These are phyloP conservation scores for Fusarium sp. DNA, from an alignment of 2,329 filamentous ascomycete genomes.

Conservation along the genomic window DNA sequence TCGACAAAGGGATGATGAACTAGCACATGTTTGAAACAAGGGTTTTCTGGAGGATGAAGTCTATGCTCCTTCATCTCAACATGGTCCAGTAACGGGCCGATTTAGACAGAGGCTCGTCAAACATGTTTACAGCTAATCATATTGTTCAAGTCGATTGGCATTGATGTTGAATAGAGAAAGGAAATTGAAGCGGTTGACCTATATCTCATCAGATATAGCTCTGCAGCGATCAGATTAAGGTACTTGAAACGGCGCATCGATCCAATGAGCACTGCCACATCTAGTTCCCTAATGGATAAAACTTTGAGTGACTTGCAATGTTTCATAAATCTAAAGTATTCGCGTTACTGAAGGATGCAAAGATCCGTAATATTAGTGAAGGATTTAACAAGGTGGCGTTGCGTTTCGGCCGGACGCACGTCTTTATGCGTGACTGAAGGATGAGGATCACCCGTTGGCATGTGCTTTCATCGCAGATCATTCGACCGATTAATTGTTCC, in stretches of 20 bases:
- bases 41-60: conserved; percentile 15
- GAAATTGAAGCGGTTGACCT: no score
- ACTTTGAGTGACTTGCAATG: neutral
- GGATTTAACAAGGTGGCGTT: conserved; percentile 21
- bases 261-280: neutral
- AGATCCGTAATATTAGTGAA: conserved; percentile 3
- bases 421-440: conserved; percentile 14
- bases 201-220: neutral
- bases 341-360: neutral
- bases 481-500: no score
- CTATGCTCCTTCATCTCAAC: conserved; percentile 41
- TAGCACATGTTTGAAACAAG: conserved; percentile 35
- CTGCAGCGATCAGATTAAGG: neutral
- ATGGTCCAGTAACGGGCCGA: conserved; percentile 30
- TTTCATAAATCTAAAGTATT: neutral
- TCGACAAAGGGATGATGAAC: conserved; percentile 4
- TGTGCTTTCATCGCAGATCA: conserved; percentile 8
- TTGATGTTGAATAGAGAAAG: neutral
- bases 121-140: neutral
- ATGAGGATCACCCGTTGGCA: neutral
- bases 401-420: conserved; percentile 23
- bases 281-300: rapidly evolving
- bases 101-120: neutral
- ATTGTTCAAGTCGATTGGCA: neutral
- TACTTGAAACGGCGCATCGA: neutral